These are phyloP conservation scores for Syncephalis fuscata DNA, from an alignment of 371 early-diverging fungal species.

Conservation along the genomic window DNA sequence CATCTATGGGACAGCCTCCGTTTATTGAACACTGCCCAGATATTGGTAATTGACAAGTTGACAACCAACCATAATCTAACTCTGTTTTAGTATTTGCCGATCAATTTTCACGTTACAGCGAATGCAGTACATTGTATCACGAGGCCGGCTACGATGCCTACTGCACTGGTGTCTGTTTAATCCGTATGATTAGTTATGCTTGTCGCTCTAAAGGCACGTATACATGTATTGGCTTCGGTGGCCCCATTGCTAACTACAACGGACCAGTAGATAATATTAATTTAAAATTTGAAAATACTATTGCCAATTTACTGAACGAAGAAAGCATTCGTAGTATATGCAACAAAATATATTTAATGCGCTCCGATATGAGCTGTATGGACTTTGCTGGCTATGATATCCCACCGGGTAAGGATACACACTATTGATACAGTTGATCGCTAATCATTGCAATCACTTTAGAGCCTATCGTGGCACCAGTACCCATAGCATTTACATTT, in stretches of 20 bases:
- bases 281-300: background rate
- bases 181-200: background rate
- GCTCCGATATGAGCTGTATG: background rate
- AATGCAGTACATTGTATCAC: background rate
- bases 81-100: no score
- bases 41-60: conserved; percentile 15
- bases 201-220: background rate
- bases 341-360: background rate
- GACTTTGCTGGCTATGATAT: background rate
- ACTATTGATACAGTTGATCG: no score
- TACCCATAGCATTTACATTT: no score
- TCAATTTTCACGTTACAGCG: background rate
- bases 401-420: no score
- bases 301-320: background rate
- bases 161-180: background rate
- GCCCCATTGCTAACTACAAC: no score
- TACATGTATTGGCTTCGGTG: background rate
- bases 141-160: background rate
- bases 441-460: no score
- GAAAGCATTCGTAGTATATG: background rate
- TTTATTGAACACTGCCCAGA: conserved; percentile 13
- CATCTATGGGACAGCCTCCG: conserved; percentile 9
- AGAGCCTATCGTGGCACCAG: no score
- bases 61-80: no score
- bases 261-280: background rate